Base-by-base conservation (phyloP, 2,329 filamentous ascomycete genomes). In the Periconia sp. region DNA sequence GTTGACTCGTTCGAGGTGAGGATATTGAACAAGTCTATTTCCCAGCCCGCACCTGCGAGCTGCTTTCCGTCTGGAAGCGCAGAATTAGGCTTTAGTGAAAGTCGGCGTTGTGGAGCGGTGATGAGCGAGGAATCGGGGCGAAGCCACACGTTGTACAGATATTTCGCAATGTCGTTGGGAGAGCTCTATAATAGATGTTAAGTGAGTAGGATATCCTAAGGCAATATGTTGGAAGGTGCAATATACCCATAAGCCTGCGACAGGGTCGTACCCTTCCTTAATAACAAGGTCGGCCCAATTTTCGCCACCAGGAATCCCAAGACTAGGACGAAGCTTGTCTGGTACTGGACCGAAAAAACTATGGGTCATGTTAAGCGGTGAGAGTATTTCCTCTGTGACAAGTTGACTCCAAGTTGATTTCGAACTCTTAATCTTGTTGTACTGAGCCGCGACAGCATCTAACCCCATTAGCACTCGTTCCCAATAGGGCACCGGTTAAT, bases 261-360 rank as follows among this genome's bases (percentile, higher is more conserved):
- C 62, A 18, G 63, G 61, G 24, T 66, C 55, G 28, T 67, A 67
- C 6, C 63, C 63, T 12, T 50, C 43, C 18, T 61, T 60, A 4
- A 67, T 38, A 1, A 61, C 16, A 3, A 65, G 39, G 43, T 66
- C 56, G 1, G 51, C 62, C 56, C 57, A 65, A 21, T 61, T 61
- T 3, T 56, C 39, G 2, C 56, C 56, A 8, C 59, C 63, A 8
- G 63, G 61, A 3, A 67, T 43, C 6, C 52, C 52, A 6, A 65
- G 46, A 9, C 44, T 24, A 1, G 55, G 43, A 1, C 52, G 24
- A 1, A 64, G 52, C 11, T 46, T 24, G 3, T 57, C 44, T 3
- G 59, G 59, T 2, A 62, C 48, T 4, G 48, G 6, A 2, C 57
- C 59, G 29, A 62, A 58, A 37, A 64, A 64, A 13, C 52, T 60